phyloP scores from a whole-genome alignment of 768 basidiomycete species.

The Naganishia friedmannii region DNA sequence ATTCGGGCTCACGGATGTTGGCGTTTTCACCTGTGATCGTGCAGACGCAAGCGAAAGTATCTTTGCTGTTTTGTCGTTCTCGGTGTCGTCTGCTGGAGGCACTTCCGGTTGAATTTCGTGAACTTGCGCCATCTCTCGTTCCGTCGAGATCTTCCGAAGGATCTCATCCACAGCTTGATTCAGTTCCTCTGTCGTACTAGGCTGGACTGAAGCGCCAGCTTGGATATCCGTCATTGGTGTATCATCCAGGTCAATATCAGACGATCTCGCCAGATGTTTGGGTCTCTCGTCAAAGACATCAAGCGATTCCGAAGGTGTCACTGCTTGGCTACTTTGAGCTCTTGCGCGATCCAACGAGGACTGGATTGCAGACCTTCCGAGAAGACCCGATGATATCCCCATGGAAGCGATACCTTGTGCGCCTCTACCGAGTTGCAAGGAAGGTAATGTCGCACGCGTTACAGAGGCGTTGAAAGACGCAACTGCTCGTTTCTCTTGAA shows the following conservation, averaged over 20 bases:
- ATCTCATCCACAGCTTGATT: constrained; percentile 18
- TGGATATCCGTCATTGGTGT: not conserved
- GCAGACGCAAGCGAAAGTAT: not conserved
- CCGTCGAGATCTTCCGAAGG: constrained; percentile 15
- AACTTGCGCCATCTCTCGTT: constrained; percentile 14
- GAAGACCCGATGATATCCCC: constrained; percentile 14
- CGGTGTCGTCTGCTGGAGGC: not conserved
- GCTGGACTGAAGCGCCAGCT: not conserved
- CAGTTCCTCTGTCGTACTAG: constrained; percentile 12
- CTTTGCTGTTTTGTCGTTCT: not conserved
- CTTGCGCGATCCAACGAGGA: constrained; percentile 1
- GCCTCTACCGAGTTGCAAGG: constrained; percentile 15
- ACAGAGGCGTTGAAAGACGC: constrained; percentile 27
- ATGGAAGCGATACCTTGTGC: constrained; percentile 15
- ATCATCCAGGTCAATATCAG: not conserved
- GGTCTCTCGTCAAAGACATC: not conserved
- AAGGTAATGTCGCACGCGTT: constrained; percentile 13
- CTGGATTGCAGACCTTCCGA: constrained; percentile 8
- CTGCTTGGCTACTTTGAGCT: not conserved
- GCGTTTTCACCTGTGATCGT: not conserved
- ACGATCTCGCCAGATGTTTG: not conserved
- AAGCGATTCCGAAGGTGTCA: not conserved
- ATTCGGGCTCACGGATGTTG: not conserved
- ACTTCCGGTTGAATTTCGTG: not conserved
- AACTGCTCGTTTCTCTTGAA: constrained; percentile 31